Evolutionary conservation across 2,329 filamentous ascomycete species (phyloP), one percentile per base, ranked within the genome.

Genomic region (Pseudogymnoascus sp.): DNA sequence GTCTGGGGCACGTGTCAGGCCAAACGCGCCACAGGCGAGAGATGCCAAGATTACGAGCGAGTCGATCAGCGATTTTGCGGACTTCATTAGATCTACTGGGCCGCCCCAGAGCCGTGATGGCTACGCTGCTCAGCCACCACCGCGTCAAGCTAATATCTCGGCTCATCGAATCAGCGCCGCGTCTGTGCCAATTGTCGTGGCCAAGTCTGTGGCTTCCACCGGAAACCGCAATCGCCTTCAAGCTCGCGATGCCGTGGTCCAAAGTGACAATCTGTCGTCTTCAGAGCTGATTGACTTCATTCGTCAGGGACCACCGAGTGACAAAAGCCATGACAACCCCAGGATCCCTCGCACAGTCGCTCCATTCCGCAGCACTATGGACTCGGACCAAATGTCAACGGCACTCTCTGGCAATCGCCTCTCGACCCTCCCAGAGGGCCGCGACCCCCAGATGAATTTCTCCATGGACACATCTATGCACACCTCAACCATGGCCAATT

Each of bases 241-340:
- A 74, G 87, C 93, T 64, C 89, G 91, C 59, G 87, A 91, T 66
- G 85, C 90, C 38, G 80, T 82, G 44, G 82, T 86, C 14, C 82
- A 86, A 60, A 81, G 80, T 61, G 85, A 85, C 60, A 87, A 88
- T 67, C 96, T 88, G 63, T 89, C 90, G 11, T 53, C 46, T 31
- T 53, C 56, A 4, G 95, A 97, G 65, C 78, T 99, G 64, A 96
- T 97, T 68, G 93, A 97, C 73, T 97, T 99, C 74, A 96, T 99
- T 67, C 88, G 93, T 53, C 88, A 91, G 72, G 93, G 93, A 0
- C 92, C 92, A 2, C 88, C 90, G 0, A 82, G 78, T 65, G 73
- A 78, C 50, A 60, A 67, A 12, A 77, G 79, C 36, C 81, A 79
- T 46, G 81, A 82, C 25, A 83, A 84, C 66, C 89, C 86, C 64